Percentiles rank a stretch among this genome's conserved stretches.
Conservation (phyloP, 768 basidiomycete genomes). For the Panellus pusillus region DNA sequence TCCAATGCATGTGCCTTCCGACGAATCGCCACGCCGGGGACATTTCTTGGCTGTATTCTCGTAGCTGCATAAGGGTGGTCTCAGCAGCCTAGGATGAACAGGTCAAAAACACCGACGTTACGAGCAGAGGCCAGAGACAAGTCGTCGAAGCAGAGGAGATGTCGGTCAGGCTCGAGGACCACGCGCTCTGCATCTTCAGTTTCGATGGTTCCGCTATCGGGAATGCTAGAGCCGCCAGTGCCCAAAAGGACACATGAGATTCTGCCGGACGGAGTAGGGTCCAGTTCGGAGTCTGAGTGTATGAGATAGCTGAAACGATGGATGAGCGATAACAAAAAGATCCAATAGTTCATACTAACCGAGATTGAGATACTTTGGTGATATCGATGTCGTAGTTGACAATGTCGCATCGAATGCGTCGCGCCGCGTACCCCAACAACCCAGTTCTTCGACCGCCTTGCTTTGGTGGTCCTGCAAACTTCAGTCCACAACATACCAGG, state of each 20-base stretch:
- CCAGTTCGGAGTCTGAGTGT: conserved; percentile 21
- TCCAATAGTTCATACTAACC: conserved; percentile 14
- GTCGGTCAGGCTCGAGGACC: conserved; percentile 19
- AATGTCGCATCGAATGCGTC: background rate
- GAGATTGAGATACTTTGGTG: background rate
- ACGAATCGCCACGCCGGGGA: conserved; percentile 36
- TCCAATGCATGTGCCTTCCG: conserved; percentile 33
- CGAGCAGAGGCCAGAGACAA: conserved; percentile 21
- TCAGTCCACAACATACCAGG: background rate
- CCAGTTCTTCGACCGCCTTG: background rate
- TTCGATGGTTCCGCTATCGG: conserved; percentile 7
- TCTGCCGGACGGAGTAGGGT: conserved; percentile 17
- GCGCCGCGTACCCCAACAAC: background rate
- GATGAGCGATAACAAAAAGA: conserved; percentile 24
- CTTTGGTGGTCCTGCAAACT: background rate
- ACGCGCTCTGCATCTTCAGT: conserved; percentile 12
- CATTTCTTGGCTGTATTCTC: conserved; percentile 31
- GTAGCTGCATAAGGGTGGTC: conserved; percentile 17
- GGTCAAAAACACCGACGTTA: background rate
- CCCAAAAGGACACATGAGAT: conserved; percentile 18
- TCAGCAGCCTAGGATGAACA: background rate
- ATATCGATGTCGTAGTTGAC: background rate
- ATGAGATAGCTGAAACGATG: conserved; percentile 22
- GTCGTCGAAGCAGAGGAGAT: conserved; percentile 24
- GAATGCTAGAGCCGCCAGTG: conserved; percentile 21